Conservation (phyloP, 176 grass and related monocot genomes). For the Tillandsia leiboldiana region DNA sequence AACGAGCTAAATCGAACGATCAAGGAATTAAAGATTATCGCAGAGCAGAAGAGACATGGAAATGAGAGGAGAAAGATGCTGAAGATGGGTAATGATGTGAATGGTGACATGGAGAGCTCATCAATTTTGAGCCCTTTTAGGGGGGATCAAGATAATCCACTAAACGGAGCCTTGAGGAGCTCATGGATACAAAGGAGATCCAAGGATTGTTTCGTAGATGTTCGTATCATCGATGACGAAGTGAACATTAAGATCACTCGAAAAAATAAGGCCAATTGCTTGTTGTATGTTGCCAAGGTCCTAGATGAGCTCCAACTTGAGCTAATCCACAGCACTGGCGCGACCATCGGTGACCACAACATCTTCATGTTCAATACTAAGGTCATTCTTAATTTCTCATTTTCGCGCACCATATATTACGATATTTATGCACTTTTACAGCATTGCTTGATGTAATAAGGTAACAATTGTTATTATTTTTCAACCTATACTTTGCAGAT, state of each 20-base stretch:
- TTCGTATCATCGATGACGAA: slow-evolving; percentile 74
- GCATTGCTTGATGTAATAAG: background rate
- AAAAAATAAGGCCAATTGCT: slow-evolving; percentile 65
- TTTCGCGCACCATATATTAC: background rate
- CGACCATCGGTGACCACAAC: slow-evolving; percentile 70
- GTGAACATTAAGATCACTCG: slow-evolving; percentile 75
- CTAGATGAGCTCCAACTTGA: slow-evolving; percentile 69
- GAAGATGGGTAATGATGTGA: slow-evolving; percentile 44
- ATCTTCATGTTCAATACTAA: slow-evolving; percentile 94
- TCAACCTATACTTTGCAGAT: slow-evolving; percentile 36
- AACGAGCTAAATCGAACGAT: slow-evolving; percentile 69
- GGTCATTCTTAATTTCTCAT: slow-evolving; percentile 24
- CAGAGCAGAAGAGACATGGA: slow-evolving; percentile 51
- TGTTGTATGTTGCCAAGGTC: slow-evolving; percentile 57
- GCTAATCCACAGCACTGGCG: slow-evolving; percentile 52
- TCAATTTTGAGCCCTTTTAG: slow-evolving; percentile 28
- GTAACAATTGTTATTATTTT: slow-evolving; percentile 9
- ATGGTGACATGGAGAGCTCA: slow-evolving; percentile 56
- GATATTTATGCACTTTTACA: background rate
- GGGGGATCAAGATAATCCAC: slow-evolving; percentile 37
- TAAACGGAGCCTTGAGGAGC: slow-evolving; percentile 51
- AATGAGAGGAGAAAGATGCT: slow-evolving; percentile 42
- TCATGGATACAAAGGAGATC: slow-evolving; percentile 76
- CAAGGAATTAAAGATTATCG: slow-evolving; percentile 49
- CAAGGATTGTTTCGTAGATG: slow-evolving; percentile 69